These are phyloP conservation scores for Dictyostelium citrinum DNA, from an alignment of 78 protist species.

Conservation along the genomic window DNA sequence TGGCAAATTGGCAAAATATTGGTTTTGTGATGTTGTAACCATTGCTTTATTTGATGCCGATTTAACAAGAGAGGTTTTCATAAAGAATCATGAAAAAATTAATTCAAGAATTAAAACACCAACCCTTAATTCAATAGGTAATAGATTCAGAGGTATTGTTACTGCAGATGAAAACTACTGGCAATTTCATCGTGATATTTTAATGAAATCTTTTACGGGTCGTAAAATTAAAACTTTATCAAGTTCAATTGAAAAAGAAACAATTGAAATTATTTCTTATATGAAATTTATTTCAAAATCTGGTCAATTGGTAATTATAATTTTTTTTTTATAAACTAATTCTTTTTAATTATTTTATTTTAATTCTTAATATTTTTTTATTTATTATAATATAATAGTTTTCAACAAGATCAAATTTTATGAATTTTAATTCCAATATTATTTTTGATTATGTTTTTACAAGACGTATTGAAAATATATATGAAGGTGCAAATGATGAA, in stretches of 20 bases:
- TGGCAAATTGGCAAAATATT: not conserved
- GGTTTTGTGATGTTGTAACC: not conserved
- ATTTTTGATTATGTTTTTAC: not conserved
- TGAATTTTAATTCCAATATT: conserved; percentile 8
- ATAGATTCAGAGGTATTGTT: not conserved
- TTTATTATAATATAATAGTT: not conserved
- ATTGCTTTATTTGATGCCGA: not conserved
- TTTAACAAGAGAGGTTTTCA: not conserved
- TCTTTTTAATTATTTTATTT: not conserved
- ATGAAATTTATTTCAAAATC: not conserved
- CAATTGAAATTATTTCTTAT: not conserved
- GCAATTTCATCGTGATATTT: not conserved
- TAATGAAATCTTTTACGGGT: not conserved
- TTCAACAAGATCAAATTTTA: not conserved
- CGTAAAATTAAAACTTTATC: not conserved
- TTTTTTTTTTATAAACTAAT: not conserved
- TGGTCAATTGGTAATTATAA: not conserved
- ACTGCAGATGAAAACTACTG: not conserved
- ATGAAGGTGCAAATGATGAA: not conserved
- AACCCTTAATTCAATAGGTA: not conserved
- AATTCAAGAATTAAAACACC: not conserved
- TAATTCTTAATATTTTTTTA: too few species aligned
- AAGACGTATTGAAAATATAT: conserved; percentile 2
- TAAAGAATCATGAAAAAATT: not conserved
- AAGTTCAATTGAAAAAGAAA: not conserved